phyloP scores from a whole-genome alignment of 352 stramenopile genomes.

The Pythium angustatum region DNA sequence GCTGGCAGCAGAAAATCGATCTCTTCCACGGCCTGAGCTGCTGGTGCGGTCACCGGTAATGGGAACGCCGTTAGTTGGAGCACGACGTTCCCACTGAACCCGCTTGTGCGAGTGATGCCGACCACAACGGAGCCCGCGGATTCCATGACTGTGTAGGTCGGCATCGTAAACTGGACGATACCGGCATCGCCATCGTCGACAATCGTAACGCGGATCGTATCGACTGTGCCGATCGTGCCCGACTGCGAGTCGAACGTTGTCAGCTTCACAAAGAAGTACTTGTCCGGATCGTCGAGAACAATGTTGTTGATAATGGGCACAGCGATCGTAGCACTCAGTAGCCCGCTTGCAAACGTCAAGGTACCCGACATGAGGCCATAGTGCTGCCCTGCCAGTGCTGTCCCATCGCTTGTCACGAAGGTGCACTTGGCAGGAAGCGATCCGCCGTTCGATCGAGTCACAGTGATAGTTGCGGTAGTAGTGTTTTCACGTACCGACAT shows the following conservation, averaged over 20 bases:
- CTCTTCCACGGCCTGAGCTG: slow-evolving; percentile 13
- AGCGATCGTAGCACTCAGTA: slow-evolving; percentile 25
- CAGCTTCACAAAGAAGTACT: slow-evolving; percentile 49
- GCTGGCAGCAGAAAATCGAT: slow-evolving; percentile 36
- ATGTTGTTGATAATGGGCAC: slow-evolving; percentile 55
- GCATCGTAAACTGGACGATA: slow-evolving; percentile 36
- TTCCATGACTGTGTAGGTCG: slow-evolving; percentile 35
- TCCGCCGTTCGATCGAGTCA: slow-evolving; percentile 39
- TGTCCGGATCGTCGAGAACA: slow-evolving; percentile 46
- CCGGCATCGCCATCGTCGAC: slow-evolving; percentile 53
- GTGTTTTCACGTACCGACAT: slow-evolving; percentile 34
- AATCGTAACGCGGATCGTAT: slow-evolving; percentile 36
- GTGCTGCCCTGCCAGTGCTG: slow-evolving; percentile 34
- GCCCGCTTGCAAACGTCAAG: slow-evolving; percentile 36
- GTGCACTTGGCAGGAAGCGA: slow-evolving; percentile 38
- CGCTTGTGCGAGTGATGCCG: slow-evolving; percentile 27
- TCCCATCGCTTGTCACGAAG: slow-evolving; percentile 39
- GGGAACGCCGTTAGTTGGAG: slow-evolving; percentile 28
- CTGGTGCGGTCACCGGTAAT: slow-evolving; percentile 3
- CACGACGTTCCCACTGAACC: slow-evolving; percentile 32
- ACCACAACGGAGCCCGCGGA: slow-evolving; percentile 24
- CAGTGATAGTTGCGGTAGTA: slow-evolving; percentile 10
- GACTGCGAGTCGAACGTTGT: slow-evolving; percentile 22
- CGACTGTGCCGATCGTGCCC: slow-evolving; percentile 34
- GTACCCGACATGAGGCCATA: slow-evolving; percentile 28